Base-by-base conservation (phyloP, 2,329 filamentous ascomycete genomes). In the Penicillium freii region DNA sequence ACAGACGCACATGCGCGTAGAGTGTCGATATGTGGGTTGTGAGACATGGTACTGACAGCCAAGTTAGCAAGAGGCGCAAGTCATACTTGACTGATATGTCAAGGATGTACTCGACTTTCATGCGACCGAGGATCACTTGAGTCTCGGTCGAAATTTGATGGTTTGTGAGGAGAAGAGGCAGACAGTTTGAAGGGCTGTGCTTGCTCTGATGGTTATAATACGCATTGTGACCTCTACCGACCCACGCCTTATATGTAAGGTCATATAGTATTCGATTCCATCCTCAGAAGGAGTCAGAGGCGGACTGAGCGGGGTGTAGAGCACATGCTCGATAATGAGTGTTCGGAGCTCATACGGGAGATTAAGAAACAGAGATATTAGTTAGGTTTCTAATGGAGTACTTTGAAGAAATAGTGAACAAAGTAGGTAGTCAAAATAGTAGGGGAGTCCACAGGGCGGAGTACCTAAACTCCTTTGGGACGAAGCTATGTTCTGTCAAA, bases 401-500 rank as follows among this genome's bases (percentile, higher is more conserved):
- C 0, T 36, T n/a, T 17, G 15, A 17, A 36, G 34, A 23, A 23
- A 23, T 23, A 23, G 23, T 23, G 4, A 23, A 23, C 23, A 23
- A 23, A 23, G 23, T 23, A 23, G 23, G 23, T 23, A 23, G 23
- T 23, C 23, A 23, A 23, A 23, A 4, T 23, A 5, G 23, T 23
- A 23, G 23, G 23, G 23, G 23, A 23, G 4, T 23, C 23, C 23
- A 23, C 23, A 23, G 23, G 23, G 49, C 50, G 50, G 50, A 29
- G 31, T 52, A n/a, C 50, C 50, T 52, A 52, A 52, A 52, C 50
- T 40, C 39, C 15, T 52, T 46, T 15, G 5, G 21, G 50, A 13
- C 19, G 4, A 17, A 15, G 17, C 17, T 17, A 15, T 52, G 40
- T 52, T 45, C 46, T 34, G 31, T 10, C 6, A 23, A 47, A 19